These are phyloP conservation scores for Ichthyophthirius multifiliis DNA, from an alignment of 169 alveolate species.

Conservation along the genomic window DNA sequence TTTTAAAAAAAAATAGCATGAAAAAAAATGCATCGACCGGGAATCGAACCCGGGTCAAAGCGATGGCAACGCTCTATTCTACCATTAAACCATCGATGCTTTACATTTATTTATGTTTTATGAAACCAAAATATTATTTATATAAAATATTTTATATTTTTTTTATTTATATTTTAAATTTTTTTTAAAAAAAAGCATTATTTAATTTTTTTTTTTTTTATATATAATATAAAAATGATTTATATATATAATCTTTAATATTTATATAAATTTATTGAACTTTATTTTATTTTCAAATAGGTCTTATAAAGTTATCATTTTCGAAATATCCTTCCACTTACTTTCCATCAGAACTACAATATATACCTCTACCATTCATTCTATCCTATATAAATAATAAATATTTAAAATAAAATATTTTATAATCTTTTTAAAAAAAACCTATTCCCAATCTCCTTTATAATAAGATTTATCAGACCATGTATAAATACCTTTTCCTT, in stretches of 20 bases:
- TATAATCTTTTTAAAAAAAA: not conserved
- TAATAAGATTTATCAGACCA: constrained; percentile 39
- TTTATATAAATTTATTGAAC: no score
- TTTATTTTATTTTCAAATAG: not conserved
- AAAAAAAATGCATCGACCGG: constrained; percentile 78
- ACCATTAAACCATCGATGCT: constrained; percentile 71
- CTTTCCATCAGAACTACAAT: constrained; percentile 20
- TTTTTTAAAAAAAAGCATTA: not conserved
- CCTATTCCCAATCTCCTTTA: constrained; percentile 42
- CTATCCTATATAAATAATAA: no score
- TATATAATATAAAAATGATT: no score
- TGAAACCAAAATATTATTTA: not conserved
- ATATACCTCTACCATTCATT: constrained; percentile 23
- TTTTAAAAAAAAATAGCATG: no score
- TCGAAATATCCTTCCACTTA: constrained; percentile 26
- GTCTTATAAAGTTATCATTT: constrained; percentile 18
- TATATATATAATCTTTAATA: no score
- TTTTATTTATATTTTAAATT: no score
- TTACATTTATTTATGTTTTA: no score
- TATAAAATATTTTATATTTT: not conserved
- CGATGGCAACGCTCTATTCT: constrained; percentile 98
- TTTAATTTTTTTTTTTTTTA: not conserved
- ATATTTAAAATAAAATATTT: no score
- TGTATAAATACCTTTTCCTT: constrained; percentile 40
- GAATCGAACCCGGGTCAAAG: constrained; percentile 99